Conservation (phyloP, 768 basidiomycete genomes). For the Mrakia gelida region DNA sequence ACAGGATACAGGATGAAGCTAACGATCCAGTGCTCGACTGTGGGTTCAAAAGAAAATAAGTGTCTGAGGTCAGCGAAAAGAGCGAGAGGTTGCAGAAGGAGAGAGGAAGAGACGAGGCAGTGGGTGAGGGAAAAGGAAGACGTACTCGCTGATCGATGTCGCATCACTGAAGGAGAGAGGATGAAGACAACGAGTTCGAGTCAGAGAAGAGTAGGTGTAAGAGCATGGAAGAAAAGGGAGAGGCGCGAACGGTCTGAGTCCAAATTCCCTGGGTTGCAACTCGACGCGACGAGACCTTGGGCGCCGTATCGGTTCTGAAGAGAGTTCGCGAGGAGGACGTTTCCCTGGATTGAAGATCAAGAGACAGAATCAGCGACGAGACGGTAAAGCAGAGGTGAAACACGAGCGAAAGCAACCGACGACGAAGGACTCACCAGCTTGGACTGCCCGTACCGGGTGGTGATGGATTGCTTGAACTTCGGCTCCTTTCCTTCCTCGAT, state of each 20-base stretch:
- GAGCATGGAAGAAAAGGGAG: not conserved
- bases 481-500: not conserved
- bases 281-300: slow-evolving; percentile 28
- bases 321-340: slow-evolving; percentile 32
- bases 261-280: slow-evolving; percentile 31
- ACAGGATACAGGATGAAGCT: too few relatives aligned
- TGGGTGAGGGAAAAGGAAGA: too few relatives aligned
- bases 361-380: too few relatives aligned
- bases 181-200: too few relatives aligned
- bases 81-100: not conserved
- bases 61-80: not conserved
- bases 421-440: slow-evolving; percentile 29
- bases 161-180: not conserved
- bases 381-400: not conserved
- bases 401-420: too few relatives aligned
- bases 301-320: slow-evolving; percentile 22
- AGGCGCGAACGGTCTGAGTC: not conserved
- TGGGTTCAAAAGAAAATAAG: too few relatives aligned
- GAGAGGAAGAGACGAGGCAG: not conserved
- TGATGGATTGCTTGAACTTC: not conserved
- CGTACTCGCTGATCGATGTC: not conserved
- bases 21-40: too few relatives aligned
- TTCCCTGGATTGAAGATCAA: slow-evolving; percentile 19
- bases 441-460: slow-evolving; percentile 27
- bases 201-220: not conserved